These are phyloP conservation scores for Chytriomyces confervae DNA, from an alignment of 192 early-diverging fungal genomes.

Conservation along the genomic window DNA sequence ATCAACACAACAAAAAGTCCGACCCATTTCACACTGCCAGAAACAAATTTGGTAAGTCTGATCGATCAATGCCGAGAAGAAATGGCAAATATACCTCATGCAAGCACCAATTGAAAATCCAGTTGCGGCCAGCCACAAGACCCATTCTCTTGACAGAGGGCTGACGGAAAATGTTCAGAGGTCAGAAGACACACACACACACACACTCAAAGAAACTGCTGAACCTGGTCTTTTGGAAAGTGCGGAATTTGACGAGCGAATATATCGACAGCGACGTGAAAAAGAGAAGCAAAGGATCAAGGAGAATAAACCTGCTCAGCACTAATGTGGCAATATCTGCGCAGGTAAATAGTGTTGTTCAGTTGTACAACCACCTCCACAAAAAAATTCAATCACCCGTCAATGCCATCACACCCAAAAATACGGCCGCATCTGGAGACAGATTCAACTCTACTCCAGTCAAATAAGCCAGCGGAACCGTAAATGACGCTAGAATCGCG, in stretches of 20 bases:
- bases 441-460: conserved; percentile 80
- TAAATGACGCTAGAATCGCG: conserved; percentile 82
- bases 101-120: conserved; percentile 81
- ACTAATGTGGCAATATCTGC: conserved; percentile 71
- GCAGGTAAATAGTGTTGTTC: neutral
- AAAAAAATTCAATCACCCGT: conserved; percentile 58
- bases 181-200: neutral
- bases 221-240: conserved; percentile 59
- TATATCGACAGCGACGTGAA: conserved; percentile 78
- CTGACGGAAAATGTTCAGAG: conserved; percentile 33
- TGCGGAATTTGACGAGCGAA: conserved; percentile 74
- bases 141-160: conserved; percentile 88
- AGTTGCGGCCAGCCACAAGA: conserved; percentile 81
- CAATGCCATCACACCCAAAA: conserved; percentile 80
- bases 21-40: conserved; percentile 91
- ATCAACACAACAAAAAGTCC: conserved; percentile 88
- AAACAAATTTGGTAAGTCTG: conserved; percentile 5
- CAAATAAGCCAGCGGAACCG: conserved; percentile 89
- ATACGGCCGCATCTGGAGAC: conserved; percentile 65
- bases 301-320: conserved; percentile 89
- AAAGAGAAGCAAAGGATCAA: conserved; percentile 96
- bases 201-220: no score
- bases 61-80: neutral
- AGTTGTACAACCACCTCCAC: neutral
- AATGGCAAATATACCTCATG: conserved; percentile 64